Conservation (phyloP, 2,329 filamentous ascomycete species). For the Drechslerella dactyloides region DNA sequence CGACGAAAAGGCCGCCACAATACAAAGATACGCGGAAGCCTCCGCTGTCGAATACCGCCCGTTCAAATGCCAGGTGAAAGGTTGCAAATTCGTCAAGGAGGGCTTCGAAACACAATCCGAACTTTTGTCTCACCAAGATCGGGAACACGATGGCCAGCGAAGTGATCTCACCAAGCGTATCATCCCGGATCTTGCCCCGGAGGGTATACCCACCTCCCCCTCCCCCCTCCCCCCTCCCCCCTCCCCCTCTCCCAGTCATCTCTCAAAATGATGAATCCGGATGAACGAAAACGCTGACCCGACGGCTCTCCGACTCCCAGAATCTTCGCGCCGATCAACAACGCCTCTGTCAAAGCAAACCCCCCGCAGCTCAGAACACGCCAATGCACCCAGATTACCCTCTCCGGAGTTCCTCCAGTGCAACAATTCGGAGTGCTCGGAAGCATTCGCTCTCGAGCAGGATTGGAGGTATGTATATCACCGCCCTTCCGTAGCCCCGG, state of each 20-base stretch:
- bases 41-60: slow-evolving; percentile 38
- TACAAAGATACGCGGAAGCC: slow-evolving; percentile 6
- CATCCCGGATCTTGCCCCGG: slow-evolving; percentile 11
- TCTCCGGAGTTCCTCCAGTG: slow-evolving; percentile 46
- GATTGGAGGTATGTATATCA: slow-evolving; percentile 50
- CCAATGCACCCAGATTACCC: slow-evolving; percentile 22
- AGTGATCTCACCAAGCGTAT: slow-evolving; percentile 21
- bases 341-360: slow-evolving; percentile 8
- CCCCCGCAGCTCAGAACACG: not conserved
- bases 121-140: slow-evolving; percentile 36
- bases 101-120: slow-evolving; percentile 48
- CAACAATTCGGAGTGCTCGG: slow-evolving; percentile 41
- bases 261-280: too few species aligned
- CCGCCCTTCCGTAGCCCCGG: too few species aligned
- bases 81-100: slow-evolving; percentile 50
- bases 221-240: too few species aligned
- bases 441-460: slow-evolving; percentile 39
- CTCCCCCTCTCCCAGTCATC: too few species aligned
- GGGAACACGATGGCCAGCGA: slow-evolving; percentile 40
- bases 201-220: too few species aligned
- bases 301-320: not conserved
- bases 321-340: not conserved
- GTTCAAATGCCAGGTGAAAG: slow-evolving; percentile 40
- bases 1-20: slow-evolving; percentile 17
- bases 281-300: too few species aligned